These are phyloP conservation scores for Firmiana major DNA, from an alignment of 345 rosid species.

Conservation along the genomic window DNA sequence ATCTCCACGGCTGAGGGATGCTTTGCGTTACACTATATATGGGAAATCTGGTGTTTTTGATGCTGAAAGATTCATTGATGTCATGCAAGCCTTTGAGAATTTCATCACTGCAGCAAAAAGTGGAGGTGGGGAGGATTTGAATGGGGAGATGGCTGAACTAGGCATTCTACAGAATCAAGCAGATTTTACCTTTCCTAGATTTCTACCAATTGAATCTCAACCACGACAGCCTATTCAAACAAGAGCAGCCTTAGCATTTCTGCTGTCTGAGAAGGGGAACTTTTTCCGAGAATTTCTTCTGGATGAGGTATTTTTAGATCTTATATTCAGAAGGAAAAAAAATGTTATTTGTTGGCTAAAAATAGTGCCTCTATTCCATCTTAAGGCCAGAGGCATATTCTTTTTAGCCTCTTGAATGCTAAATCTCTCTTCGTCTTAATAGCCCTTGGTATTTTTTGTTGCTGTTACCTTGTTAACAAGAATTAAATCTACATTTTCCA, in stretches of 20 bases:
- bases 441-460: not conserved
- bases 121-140: conserved; percentile 91
- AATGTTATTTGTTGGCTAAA: not conserved
- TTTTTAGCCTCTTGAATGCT: not conserved
- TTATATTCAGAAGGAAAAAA: not conserved
- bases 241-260: conserved; percentile 84
- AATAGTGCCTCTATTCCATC: not conserved
- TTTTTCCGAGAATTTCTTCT: conserved; percentile 91
- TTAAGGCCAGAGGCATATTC: not conserved
- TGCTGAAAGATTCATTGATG: conserved; percentile 97
- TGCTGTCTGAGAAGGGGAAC: conserved; percentile 83
- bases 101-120: conserved; percentile 95
- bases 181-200: conserved; percentile 30
- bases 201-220: conserved; percentile 40
- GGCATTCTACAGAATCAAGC: conserved; percentile 58
- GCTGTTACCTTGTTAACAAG: not conserved
- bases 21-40: conserved; percentile 88
- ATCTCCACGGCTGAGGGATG: conserved; percentile 76
- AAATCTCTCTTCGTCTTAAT: not conserved
- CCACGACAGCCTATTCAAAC: conserved; percentile 62
- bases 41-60: conserved; percentile 91
- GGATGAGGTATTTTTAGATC: conserved; percentile 65
- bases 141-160: conserved; percentile 88
- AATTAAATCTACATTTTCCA: not conserved
- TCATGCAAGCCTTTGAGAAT: conserved; percentile 96